These are phyloP conservation scores for Solanum dulcamara DNA, from an alignment of 257 asterid species.

Conservation along the genomic window DNA sequence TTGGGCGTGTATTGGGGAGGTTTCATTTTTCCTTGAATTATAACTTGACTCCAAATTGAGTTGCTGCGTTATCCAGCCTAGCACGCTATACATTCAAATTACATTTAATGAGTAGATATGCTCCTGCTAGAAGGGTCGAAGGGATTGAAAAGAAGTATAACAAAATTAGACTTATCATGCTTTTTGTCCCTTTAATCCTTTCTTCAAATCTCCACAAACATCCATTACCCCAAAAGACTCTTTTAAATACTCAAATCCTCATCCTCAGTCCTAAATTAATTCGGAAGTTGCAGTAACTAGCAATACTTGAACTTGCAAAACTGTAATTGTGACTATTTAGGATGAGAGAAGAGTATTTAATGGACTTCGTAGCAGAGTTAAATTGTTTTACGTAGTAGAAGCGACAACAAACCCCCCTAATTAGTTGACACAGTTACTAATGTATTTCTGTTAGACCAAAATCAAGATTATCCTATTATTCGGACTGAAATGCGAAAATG, in stretches of 20 bases:
- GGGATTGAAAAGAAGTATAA: neutral
- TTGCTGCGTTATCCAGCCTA: neutral
- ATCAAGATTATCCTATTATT: neutral
- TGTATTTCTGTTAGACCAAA: neutral
- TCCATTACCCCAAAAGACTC: neutral
- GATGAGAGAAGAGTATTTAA: neutral
- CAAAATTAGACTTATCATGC: neutral
- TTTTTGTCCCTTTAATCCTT: neutral
- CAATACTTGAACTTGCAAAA: neutral
- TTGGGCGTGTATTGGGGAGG: neutral
- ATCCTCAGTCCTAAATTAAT: neutral
- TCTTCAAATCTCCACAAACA: neutral
- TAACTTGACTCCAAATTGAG: neutral
- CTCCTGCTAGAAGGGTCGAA: neutral
- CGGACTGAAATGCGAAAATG: too few relatives aligned
- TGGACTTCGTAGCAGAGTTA: neutral
- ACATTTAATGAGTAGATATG: neutral
- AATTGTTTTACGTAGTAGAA: neutral
- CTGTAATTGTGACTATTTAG: neutral
- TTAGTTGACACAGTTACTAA: neutral
- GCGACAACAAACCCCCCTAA: neutral
- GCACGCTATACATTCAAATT: neutral
- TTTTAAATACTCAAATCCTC: neutral
- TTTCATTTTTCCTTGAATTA: neutral
- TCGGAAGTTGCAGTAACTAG: neutral